Evolutionary conservation across 2,329 filamentous ascomycete genomes (phyloP).

Genomic region (Grosmannia penicillata): DNA sequence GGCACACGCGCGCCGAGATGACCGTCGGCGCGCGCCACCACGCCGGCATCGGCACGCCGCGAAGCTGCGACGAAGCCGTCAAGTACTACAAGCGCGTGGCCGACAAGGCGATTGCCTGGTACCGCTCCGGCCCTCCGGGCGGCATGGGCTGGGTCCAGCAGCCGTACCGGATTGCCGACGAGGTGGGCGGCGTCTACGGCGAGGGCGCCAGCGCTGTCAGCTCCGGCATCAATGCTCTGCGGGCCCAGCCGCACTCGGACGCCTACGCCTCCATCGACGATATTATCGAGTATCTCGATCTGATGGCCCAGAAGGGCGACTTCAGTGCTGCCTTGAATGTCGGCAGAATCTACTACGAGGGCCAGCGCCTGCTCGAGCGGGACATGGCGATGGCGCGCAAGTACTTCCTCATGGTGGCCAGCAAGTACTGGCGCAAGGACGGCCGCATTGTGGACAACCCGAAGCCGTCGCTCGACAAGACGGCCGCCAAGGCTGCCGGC

Average conservation of each 20-base stretch:
- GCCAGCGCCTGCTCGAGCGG: constrained; percentile 57
- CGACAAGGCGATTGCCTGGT: constrained; percentile 81
- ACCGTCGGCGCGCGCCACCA: constrained; percentile 78
- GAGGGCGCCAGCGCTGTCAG: constrained; percentile 86
- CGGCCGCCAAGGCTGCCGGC: constrained; percentile 70
- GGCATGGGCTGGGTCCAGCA: constrained; percentile 66
- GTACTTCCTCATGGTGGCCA: constrained; percentile 69
- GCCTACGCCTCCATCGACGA: constrained; percentile 80
- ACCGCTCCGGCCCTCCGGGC: constrained; percentile 78
- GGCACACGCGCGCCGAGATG: constrained; percentile 82
- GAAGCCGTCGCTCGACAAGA: constrained; percentile 57
- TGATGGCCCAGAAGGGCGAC: constrained; percentile 82
- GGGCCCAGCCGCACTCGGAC: constrained; percentile 59
- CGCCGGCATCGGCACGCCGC: constrained; percentile 68
- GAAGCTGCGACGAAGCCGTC: constrained; percentile 72
- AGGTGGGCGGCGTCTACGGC: constrained; percentile 83
- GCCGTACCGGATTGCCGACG: constrained; percentile 76
- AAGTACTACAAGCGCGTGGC: constrained; percentile 88
- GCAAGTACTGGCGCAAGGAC: constrained; percentile 67
- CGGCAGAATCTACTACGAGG: constrained; percentile 79
- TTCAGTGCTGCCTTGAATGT: constrained; percentile 76
- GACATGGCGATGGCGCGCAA: constrained; percentile 61
- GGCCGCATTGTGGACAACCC: constrained; percentile 59
- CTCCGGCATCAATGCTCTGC: constrained; percentile 67
- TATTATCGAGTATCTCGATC: constrained; percentile 82